phyloP scores from a whole-genome alignment of 495 filamentous ascomycete genomes.

The Penicillium antarcticum region DNA sequence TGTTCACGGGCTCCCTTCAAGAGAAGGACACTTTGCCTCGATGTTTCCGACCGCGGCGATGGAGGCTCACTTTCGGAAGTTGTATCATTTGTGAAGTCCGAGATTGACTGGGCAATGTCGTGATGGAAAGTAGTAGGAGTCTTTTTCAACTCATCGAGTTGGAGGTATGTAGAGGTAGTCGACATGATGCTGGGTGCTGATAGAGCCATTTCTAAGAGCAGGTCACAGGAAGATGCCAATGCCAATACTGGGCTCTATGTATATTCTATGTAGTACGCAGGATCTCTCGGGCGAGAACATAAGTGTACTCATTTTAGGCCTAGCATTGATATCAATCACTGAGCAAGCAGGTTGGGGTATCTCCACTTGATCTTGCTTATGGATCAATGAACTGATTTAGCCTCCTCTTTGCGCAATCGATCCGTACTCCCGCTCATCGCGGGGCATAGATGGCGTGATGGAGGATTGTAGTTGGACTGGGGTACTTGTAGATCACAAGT shows the following conservation, averaged over 20 bases:
- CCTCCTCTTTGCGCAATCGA: conserved; percentile 8
- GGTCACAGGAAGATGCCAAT: neutral
- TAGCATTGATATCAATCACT: conserved; percentile 16
- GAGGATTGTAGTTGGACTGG: neutral
- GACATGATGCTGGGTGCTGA: conserved; percentile 22
- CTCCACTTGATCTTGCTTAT: conserved; percentile 12
- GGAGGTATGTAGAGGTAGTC: conserved; percentile 24
- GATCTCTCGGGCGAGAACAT: conserved; percentile 28
- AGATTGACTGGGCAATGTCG: conserved; percentile 1
- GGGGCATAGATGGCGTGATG: conserved; percentile 41
- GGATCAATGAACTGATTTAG: conserved; percentile 3
- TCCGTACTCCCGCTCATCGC: conserved; percentile 26
- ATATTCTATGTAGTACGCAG: conserved; percentile 10
- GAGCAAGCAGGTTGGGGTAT: conserved; percentile 12
- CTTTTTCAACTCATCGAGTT: conserved; percentile 17
- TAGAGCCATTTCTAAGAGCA: conserved; percentile 13
- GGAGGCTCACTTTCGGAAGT: conserved; percentile 2
- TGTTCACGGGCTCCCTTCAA: conserved; percentile 34
- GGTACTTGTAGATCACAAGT: no score
- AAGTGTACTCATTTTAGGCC: conserved; percentile 11
- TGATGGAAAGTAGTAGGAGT: conserved; percentile 16
- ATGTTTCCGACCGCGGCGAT: neutral
- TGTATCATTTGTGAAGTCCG: neutral
- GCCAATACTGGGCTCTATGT: conserved; percentile 8
- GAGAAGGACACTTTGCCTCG: conserved; percentile 33